Percentiles rank a stretch among this genome's conserved stretches.
These are phyloP conservation scores for Tulasnella sp. DNA, from an alignment of 768 basidiomycete genomes.

Conservation along the genomic window DNA sequence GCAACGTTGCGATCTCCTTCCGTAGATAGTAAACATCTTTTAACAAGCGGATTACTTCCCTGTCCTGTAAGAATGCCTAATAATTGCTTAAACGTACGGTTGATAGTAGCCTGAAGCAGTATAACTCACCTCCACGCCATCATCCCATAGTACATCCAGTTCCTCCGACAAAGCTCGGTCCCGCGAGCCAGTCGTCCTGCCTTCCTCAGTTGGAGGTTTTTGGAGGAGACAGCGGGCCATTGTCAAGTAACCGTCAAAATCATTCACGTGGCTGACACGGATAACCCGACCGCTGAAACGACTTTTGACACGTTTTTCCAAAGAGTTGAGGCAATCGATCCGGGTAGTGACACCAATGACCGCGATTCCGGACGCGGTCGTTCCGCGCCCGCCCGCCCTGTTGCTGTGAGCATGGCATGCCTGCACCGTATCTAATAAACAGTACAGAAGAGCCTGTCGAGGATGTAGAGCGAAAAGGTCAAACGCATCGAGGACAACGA, in stretches of 20 bases:
- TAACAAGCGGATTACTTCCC: neutral
- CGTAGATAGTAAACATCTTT: neutral
- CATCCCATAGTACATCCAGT: constrained; percentile 52
- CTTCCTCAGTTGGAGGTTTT: constrained; percentile 25
- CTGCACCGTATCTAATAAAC: constrained; percentile 88
- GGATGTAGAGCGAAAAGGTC: constrained; percentile 89
- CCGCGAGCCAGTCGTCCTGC: constrained; percentile 6
- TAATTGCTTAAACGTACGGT: neutral
- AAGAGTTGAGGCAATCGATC: constrained; percentile 71
- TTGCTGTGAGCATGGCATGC: constrained; percentile 44
- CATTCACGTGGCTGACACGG: constrained; percentile 51
- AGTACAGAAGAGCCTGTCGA: constrained; percentile 87
- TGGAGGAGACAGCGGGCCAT: constrained; percentile 39
- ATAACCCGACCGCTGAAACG: constrained; percentile 89
- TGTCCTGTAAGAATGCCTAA: neutral
- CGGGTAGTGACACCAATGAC: constrained; percentile 81
- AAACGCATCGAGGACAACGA: constrained; percentile 82
- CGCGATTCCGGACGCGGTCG: constrained; percentile 51
- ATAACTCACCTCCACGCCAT: constrained; percentile 35
- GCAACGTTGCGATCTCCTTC: neutral
- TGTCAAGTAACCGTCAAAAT: constrained; percentile 37
- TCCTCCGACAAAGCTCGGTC: constrained; percentile 26
- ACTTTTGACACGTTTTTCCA: constrained; percentile 96
- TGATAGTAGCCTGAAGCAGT: neutral
- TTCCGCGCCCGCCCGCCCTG: constrained; percentile 21